Evolutionary conservation across 768 basidiomycete species (phyloP), one percentile per base, ranked within the genome.

Genomic region (Lyophyllum atratum): DNA sequence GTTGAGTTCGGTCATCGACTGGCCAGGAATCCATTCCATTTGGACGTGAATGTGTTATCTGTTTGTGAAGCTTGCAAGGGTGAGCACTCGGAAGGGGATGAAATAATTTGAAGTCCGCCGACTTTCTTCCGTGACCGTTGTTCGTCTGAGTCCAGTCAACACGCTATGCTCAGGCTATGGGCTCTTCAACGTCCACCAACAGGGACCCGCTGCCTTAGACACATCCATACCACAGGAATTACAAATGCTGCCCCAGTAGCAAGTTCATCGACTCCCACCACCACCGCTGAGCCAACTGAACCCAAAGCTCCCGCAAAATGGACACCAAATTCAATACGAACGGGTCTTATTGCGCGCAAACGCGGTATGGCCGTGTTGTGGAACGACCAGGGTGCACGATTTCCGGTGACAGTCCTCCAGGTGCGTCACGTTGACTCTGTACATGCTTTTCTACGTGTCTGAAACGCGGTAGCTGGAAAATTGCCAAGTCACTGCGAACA

Each of bases 331-430:
- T 94, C 93, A 7, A 82, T 90, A 60, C 84, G 97, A 55, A 96
- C 95, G 0, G 97, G 97, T 8, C 78, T 97, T 59, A 89, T 99
- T 70, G 96, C 94, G 24, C 83, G 89, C 56, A 99, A 99, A 78
- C 86, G 93, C 54, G 97, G 97, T 44, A 98, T 98, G 97, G 90
- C 92, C 10, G 84, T 84, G 14, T 75, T 98, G 66, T 98, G 93
- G 92, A 92, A 95, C 68, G 84, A 90, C 69, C 88, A 93, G 56
- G 97, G 97, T 24, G 85, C 84, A 33, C 81, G 91, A 48, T 79
- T 90, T 62, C 96, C 97, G 1, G 93, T 97, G 26, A 99, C 97
- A 0, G 86, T 99, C 47, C 83, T 99, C 39, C 95, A 98, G 82
- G 96, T 94, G 62, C 61, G 81, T 59, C 19, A 40, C 37, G 19